Base-by-base conservation (phyloP, 2,329 filamentous ascomycete species). In the Talaromyces sp. region DNA sequence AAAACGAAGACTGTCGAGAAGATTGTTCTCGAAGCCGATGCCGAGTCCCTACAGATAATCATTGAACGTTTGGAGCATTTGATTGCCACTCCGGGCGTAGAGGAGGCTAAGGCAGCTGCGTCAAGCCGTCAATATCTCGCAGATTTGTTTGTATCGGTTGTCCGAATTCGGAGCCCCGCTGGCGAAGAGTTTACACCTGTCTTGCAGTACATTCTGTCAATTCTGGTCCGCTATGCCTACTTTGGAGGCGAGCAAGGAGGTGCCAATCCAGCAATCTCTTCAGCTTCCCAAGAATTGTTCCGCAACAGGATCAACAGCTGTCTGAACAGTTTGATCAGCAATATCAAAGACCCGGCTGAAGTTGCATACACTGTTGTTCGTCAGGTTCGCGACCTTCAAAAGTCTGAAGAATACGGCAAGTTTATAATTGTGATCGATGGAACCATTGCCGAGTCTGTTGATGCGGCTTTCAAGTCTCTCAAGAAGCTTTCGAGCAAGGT, bases 1-100 rank as follows among this genome's bases (percentile, higher is more conserved):
- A 95, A 90, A 74, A 90, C 89, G 1, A 96, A 94, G 78, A 94
- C 92, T 0, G 81, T 97, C 1, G 92, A 96, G 70, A 89, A 86
- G 68, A 82, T 95, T 2, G 78, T 96, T 4, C 83, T 87, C 61
- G 83, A 84, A 50, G 84, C 87, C 9, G 85, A 85, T 66, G 71
- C 78, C n/a, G 74, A 80, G 31, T 77, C 79, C 9, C 69, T 87
- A 27, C 78, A 82, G 3, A 76, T 84, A 22, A 86, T 89, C 39
- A 81, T 88, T 25, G 82, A 86, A 8, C 74, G 84, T 11, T 75
- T 86, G 39, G 78, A 80, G 52, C 72, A 76, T 7, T 72, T 84
- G 17, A 79, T 86, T 50, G 74, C 79, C 5, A 75, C 76, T 7
- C 83, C 84, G 1, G 80, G 79, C 11, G 75, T 75, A 1, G 73